Evolutionary conservation across 148 eudicot genomes (phyloP), one percentile per base, ranked within the genome.

Genomic region (Chenopodium suecicum): DNA sequence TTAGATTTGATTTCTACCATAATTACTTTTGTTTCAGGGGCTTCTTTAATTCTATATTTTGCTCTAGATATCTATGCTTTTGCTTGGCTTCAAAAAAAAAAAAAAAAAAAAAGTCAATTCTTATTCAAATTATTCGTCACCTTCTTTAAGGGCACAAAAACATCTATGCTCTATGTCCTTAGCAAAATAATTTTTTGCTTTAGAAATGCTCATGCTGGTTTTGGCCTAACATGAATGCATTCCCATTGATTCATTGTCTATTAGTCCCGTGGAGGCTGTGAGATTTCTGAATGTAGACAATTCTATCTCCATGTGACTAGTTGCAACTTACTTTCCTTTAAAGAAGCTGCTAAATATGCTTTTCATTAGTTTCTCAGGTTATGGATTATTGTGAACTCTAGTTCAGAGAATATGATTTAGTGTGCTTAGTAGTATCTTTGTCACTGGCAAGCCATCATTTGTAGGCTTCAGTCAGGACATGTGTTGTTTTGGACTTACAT

Each of bases 181-280:
- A 73, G 73, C 82, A 54, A n/a, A 69, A 31, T 52, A 69, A 68
- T 69, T 17, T 25, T 54, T 17, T 66, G 31, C 46, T 78, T 81
- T 25, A 46, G 41, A 32, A 48, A 83, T 90, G 75, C 88, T 95
- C 86, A 92, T 94, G 66, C 81, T 93, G 84, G 87, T 93, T 58
- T 82, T 94, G 82, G 91, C 92, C 32, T 94, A 92, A 78, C 94
- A 92, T 83, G 93, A 94, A 82, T 92, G 93, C 78, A 89, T 95
- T 76, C 77, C 81, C 52, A 78, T 94, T 63, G 89, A 87, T 60
- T 72, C 87, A 44, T 83, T 89, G 73, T 82, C 93, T 22, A 65
- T 92, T 44, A 89, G 91, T 87, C 89, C 94, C 32, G 85, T 91
- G 66, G 89, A 86, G 81, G 95, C 93, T 70, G 89, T 92, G 48